A percentile compares a stretch with the other conserved stretches of the same genome.
Evolutionary conservation across 129 eudicot species (phyloP).

Genomic region (Tanacetum coccineum): DNA sequence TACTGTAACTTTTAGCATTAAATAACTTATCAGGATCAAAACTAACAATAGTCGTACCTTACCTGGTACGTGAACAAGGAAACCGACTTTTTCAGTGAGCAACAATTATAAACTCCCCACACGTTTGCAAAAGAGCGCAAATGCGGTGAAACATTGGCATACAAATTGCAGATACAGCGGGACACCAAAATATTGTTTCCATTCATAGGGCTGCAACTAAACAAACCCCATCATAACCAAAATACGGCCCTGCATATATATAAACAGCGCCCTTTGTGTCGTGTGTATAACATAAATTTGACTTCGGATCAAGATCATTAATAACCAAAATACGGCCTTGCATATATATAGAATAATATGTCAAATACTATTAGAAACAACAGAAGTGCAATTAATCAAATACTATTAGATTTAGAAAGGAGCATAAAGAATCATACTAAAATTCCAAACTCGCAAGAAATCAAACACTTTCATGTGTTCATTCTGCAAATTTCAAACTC

Average conservation of each 20-base stretch:
- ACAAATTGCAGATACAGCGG: conserved; percentile 74
- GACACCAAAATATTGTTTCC: conserved; percentile 95
- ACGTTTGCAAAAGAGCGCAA: conserved; percentile 87
- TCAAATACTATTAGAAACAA: no score
- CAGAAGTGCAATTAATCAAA: no score
- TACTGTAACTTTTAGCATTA: no score
- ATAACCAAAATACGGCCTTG: conserved; percentile 80
- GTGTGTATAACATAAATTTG: conserved; percentile 72
- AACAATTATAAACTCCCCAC: conserved; percentile 91
- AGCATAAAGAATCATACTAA: no score
- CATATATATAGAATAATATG: conserved; percentile 12
- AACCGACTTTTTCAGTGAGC: conserved; percentile 86
- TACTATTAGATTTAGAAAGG: no score
- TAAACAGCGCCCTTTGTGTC: conserved; percentile 92
- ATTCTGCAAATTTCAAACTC: no score
- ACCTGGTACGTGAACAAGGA: conserved; percentile 83
- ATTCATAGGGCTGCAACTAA: conserved; percentile 87
- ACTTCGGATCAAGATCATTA: conserved; percentile 69
- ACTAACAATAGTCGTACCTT: not conserved
- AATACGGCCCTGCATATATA: no score
- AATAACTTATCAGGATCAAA: no score
- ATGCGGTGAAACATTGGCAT: conserved; percentile 87
- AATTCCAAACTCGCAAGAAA: no score
- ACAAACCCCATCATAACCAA: conserved; percentile 64
- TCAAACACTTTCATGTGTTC: no score